These are phyloP conservation scores for Aspergillus haitiensis DNA, from an alignment of 495 filamentous ascomycete species.

Conservation along the genomic window DNA sequence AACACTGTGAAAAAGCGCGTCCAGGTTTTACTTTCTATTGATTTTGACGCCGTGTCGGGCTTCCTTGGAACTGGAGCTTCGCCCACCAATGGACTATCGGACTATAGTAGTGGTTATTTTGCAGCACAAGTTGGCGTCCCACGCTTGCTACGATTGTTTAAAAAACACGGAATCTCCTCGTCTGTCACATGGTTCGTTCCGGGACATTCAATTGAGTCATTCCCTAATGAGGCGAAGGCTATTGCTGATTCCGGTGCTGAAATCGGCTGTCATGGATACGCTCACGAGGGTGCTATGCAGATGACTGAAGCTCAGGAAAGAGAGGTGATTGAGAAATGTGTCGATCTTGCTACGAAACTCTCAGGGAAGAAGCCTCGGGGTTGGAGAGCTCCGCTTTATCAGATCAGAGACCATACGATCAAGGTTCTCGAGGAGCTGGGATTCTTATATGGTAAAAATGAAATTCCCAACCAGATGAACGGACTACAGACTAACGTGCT, in stretches of 20 bases:
- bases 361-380: conserved; percentile 56
- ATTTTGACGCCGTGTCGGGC: conserved; percentile 61
- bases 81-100: conserved; percentile 54
- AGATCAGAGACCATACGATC: conserved; percentile 55
- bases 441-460: conserved; percentile 53
- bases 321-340: conserved; percentile 56
- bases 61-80: conserved; percentile 56
- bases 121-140: conserved; percentile 59
- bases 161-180: conserved; percentile 51
- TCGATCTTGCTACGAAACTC: conserved; percentile 47
- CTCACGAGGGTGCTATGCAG: conserved; percentile 52
- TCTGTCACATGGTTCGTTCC: conserved; percentile 65
- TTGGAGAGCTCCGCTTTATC: conserved; percentile 60
- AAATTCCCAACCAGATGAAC: too few species aligned
- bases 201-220: conserved; percentile 62
- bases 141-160: conserved; percentile 57
- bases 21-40: conserved; percentile 55
- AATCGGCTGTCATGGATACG: conserved; percentile 61
- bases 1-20: conserved; percentile 39
- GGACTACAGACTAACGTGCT: neutral
- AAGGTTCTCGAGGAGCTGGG: conserved; percentile 54
- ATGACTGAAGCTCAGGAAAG: conserved; percentile 58
- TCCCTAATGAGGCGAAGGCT: conserved; percentile 52
- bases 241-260: conserved; percentile 59
- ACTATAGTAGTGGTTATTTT: conserved; percentile 61